These are phyloP conservation scores for Aspergillus saccharolyticus DNA, from an alignment of 495 filamentous ascomycete species.

Conservation along the genomic window DNA sequence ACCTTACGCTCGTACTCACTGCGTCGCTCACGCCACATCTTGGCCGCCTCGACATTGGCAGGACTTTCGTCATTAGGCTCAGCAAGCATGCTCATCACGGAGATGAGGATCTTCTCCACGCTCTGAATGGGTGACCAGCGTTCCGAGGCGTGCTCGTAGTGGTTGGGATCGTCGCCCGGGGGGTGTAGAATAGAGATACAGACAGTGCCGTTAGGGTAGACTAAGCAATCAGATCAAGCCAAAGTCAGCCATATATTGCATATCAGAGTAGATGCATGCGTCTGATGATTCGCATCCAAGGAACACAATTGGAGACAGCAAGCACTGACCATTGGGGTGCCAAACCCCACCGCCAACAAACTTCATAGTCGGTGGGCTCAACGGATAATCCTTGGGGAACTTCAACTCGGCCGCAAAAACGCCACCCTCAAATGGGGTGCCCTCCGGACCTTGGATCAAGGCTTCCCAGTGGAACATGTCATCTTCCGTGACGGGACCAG, in stretches of 20 bases:
- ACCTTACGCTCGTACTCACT: conserved; percentile 83
- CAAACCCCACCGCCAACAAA: conserved; percentile 82
- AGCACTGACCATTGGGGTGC: conserved; percentile 83
- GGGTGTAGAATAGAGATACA: conserved; percentile 98
- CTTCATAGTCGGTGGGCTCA: conserved; percentile 89
- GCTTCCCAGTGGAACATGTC: conserved; percentile 97
- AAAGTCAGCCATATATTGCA: too few relatives aligned
- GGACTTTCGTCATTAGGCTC: conserved; percentile 99
- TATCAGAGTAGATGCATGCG: too few relatives aligned
- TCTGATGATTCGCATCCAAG: too few relatives aligned
- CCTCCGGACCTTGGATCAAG: conserved; percentile 89
- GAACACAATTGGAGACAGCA: conserved; percentile 6
- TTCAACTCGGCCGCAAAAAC: conserved; percentile 90
- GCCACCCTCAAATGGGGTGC: conserved; percentile 92
- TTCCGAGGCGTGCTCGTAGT: conserved; percentile 95
- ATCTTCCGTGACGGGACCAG: conserved; percentile 88
- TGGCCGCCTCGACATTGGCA: conserved; percentile 95
- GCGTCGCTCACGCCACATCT: conserved; percentile 93
- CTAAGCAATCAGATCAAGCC: conserved; percentile 44
- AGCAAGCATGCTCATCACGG: conserved; percentile 97
- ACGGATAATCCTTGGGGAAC: conserved; percentile 94
- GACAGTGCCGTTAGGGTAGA: conserved; percentile 85
- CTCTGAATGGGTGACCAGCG: conserved; percentile 95
- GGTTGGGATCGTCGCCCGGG: conserved; percentile 97
- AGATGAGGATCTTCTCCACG: conserved; percentile 96